Evolutionary conservation across 2,329 filamentous ascomycete species (phyloP).

Genomic region (Karstenula rhodostoma): DNA sequence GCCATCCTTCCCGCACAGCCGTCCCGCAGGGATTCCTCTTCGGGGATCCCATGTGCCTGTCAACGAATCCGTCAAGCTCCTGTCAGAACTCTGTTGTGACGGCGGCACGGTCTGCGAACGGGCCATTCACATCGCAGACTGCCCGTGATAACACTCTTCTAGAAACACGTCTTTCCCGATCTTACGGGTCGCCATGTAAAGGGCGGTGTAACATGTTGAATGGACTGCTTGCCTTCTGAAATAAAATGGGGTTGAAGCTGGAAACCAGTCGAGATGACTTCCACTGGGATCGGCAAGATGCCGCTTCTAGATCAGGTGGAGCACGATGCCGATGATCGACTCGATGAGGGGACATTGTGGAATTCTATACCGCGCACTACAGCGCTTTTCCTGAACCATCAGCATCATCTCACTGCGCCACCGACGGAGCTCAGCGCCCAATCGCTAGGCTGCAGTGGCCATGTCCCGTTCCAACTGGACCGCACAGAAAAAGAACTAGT

Average conservation of each 20-base stretch:
- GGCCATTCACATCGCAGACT: conserved; percentile 15
- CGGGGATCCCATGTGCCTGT: conserved; percentile 31
- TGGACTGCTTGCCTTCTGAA: neutral
- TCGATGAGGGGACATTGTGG: neutral
- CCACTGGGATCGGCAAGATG: neutral
- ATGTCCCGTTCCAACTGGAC: neutral
- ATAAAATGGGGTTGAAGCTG: neutral
- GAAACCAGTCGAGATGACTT: neutral
- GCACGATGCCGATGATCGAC: neutral
- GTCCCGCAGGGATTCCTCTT: conserved; percentile 27
- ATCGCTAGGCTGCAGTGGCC: neutral
- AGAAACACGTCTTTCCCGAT: conserved; percentile 13
- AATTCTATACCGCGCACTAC: neutral
- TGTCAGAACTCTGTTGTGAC: conserved; percentile 40
- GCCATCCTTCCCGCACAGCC: conserved; percentile 46
- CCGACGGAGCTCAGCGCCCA: conserved; percentile 4
- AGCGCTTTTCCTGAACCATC: neutral
- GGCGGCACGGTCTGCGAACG: conserved; percentile 30
- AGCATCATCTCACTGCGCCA: neutral
- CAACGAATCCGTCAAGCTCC: conserved; percentile 24
- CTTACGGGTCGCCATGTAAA: conserved; percentile 3
- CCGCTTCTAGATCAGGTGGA: neutral
- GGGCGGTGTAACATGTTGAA: conserved; percentile 2
- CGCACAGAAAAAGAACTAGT: neutral
- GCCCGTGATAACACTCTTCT: neutral